A percentile compares a stretch with the other conserved stretches of the same genome.
These are phyloP conservation scores for Cadophora sp. DNA, from an alignment of 2,329 filamentous ascomycete genomes.

Conservation along the genomic window DNA sequence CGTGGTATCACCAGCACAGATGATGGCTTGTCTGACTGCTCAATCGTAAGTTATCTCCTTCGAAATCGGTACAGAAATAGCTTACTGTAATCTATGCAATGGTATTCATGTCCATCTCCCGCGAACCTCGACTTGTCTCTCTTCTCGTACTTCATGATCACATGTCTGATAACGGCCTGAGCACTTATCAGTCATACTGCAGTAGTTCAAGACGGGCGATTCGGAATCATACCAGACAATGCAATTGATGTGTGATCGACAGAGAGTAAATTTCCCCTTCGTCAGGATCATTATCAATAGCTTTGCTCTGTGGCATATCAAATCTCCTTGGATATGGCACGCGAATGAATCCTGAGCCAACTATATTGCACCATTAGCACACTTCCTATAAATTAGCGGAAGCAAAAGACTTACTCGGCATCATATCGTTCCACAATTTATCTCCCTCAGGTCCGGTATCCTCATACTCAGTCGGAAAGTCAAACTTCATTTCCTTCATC, in stretches of 20 bases:
- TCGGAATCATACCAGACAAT: conserved; percentile 36
- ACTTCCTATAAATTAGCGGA: not conserved
- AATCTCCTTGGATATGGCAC: conserved; percentile 39
- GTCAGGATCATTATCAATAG: conserved; percentile 35
- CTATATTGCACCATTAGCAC: conserved; percentile 25
- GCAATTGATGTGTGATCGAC: conserved; percentile 41
- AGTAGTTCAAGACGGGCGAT: not conserved
- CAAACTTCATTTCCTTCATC: conserved; percentile 35
- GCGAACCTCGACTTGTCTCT: conserved; percentile 40
- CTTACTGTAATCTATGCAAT: conserved; percentile 43
- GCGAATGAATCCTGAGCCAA: conserved; percentile 41
- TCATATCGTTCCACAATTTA: conserved; percentile 40
- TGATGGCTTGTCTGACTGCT: conserved; percentile 38
- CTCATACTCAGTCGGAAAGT: conserved; percentile 39
- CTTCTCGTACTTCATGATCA: conserved; percentile 42
- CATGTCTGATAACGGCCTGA: conserved; percentile 39
- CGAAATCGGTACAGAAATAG: not conserved
- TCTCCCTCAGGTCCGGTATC: conserved; percentile 34
- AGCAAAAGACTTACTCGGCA: conserved; percentile 36
- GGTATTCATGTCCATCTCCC: conserved; percentile 43
- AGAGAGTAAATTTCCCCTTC: conserved; percentile 40
- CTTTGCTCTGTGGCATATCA: conserved; percentile 40
- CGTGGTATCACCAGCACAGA: conserved; percentile 43
- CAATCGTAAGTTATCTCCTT: not conserved
- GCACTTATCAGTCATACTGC: not conserved